Evolutionary conservation across 192 early-diverging fungal species (phyloP).

Genomic region (Coemansia sp.): DNA sequence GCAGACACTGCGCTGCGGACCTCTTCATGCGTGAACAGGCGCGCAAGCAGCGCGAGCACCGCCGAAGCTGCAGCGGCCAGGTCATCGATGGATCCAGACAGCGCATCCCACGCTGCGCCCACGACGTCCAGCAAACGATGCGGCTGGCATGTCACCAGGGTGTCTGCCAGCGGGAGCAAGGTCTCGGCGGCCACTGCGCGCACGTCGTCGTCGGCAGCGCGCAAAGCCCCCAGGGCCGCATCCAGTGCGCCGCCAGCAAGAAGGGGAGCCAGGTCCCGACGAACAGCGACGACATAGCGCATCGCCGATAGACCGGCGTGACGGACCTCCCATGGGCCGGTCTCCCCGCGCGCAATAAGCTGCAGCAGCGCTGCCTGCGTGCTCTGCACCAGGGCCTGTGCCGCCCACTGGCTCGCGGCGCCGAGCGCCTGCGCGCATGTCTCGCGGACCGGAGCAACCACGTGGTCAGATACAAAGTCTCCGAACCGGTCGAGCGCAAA

Average conservation of each 20-base stretch:
- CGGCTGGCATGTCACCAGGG: constrained; percentile 67
- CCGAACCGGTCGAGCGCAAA: constrained; percentile 94
- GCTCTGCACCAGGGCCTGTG: constrained; percentile 53
- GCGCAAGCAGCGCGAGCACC: constrained; percentile 89
- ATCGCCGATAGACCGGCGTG: constrained; percentile 90
- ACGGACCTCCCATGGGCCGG: constrained; percentile 77
- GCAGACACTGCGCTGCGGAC: constrained; percentile 29
- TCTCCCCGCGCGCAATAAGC: constrained; percentile 46
- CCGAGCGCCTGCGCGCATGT: constrained; percentile 83
- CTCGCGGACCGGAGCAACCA: constrained; percentile 93
- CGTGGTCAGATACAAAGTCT: constrained; percentile 94
- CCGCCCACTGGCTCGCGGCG: constrained; percentile 65
- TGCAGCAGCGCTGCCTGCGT: constrained; percentile 60
- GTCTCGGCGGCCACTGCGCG: constrained; percentile 87
- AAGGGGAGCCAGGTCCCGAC: constrained; percentile 76
- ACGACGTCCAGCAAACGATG: constrained; percentile 72
- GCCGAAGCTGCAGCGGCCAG: constrained; percentile 86
- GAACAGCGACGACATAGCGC: constrained; percentile 91
- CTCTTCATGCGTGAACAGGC: constrained; percentile 59
- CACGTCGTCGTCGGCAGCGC: constrained; percentile 92
- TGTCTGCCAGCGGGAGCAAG: constrained; percentile 79
- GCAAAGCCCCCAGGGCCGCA: constrained; percentile 82
- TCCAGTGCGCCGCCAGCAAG: constrained; percentile 70
- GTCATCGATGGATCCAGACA: constrained; percentile 87
- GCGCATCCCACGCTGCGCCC: constrained; percentile 78